A percentile compares a stretch with the other conserved stretches of the same genome.
Conservation (phyloP, 768 basidiomycete genomes). For the Amanita jacksonii region DNA sequence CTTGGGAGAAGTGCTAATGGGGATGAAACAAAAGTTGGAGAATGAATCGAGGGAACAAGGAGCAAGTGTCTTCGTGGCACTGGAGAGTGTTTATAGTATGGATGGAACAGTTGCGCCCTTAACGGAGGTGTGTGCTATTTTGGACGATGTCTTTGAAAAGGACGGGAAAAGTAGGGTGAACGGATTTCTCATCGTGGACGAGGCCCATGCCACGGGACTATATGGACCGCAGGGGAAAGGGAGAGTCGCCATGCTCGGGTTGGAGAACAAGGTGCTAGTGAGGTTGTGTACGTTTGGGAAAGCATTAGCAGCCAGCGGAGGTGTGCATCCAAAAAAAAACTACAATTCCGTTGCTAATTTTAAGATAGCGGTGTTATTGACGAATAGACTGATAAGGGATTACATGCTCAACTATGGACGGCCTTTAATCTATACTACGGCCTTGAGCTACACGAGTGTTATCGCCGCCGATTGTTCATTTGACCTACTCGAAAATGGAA, state of each 20-base stretch:
- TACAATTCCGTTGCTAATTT: neutral
- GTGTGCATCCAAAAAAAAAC: constrained; percentile 37
- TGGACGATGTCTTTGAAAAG: constrained; percentile 59
- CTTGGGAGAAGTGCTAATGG: constrained; percentile 35
- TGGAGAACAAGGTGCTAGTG: constrained; percentile 64
- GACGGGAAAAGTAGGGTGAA: constrained; percentile 39
- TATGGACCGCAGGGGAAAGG: constrained; percentile 77
- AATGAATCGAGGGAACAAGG: constrained; percentile 9
- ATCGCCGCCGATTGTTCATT: constrained; percentile 70
- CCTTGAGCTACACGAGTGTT: constrained; percentile 67
- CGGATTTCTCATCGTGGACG: constrained; percentile 76
- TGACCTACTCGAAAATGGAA: constrained; percentile 65
- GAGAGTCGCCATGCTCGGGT: constrained; percentile 56
- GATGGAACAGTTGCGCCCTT: constrained; percentile 88
- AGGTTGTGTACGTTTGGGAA: constrained; percentile 92
- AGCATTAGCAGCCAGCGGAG: constrained; percentile 76
- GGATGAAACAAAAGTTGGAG: constrained; percentile 30
- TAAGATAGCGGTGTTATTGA: constrained; percentile 61
- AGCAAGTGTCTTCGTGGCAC: constrained; percentile 61
- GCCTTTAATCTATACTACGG: constrained; percentile 86
- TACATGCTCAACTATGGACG: constrained; percentile 91
- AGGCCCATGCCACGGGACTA: constrained; percentile 89
- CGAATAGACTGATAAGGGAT: constrained; percentile 59
- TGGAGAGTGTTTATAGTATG: constrained; percentile 93
- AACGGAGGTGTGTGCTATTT: constrained; percentile 45